phyloP scores from a whole-genome alignment of 257 asterid species.

The Plantago major region DNA sequence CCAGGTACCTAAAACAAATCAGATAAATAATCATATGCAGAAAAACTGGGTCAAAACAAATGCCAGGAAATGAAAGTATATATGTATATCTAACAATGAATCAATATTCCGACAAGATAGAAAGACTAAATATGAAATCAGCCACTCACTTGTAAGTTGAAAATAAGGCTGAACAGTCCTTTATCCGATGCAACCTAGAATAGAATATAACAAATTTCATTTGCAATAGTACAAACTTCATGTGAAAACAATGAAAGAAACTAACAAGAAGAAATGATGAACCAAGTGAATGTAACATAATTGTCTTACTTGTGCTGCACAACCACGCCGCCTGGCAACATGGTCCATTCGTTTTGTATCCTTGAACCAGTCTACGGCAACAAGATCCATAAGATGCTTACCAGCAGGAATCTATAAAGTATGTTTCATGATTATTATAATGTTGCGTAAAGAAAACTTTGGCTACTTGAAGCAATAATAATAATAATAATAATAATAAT shows the following conservation, averaged over 20 bases:
- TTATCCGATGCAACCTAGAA: conserved; percentile 88
- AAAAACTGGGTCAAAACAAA: not conserved
- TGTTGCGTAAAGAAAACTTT: conserved; percentile 20
- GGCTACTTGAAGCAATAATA: conserved; percentile 14
- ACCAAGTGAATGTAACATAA: conserved; percentile 10
- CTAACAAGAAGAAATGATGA: conserved; percentile 21
- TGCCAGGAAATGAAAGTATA: no score
- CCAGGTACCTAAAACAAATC: conserved; percentile 51
- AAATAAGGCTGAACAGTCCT: conserved; percentile 66
- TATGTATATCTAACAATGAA: not conserved
- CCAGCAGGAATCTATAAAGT: conserved; percentile 79
- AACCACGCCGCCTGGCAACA: conserved; percentile 88
- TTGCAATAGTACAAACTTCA: conserved; percentile 11
- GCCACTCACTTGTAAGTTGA: conserved; percentile 61
- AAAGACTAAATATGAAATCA: conserved; percentile 8
- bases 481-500: no score
- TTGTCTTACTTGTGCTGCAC: conserved; percentile 87
- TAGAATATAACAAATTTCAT: conserved; percentile 18
- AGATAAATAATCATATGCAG: not conserved
- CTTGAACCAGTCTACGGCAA: conserved; percentile 98
- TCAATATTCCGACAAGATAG: conserved; percentile 15
- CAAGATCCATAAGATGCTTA: conserved; percentile 92
- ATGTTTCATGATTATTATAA: conserved; percentile 23
- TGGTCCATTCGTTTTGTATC: conserved; percentile 96
- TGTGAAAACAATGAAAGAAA: conserved; percentile 1